Percentiles rank a stretch among this genome's conserved stretches.
phyloP scores from a whole-genome alignment of 2,329 filamentous ascomycete species.

The Pseudohalonectria lignicola region DNA sequence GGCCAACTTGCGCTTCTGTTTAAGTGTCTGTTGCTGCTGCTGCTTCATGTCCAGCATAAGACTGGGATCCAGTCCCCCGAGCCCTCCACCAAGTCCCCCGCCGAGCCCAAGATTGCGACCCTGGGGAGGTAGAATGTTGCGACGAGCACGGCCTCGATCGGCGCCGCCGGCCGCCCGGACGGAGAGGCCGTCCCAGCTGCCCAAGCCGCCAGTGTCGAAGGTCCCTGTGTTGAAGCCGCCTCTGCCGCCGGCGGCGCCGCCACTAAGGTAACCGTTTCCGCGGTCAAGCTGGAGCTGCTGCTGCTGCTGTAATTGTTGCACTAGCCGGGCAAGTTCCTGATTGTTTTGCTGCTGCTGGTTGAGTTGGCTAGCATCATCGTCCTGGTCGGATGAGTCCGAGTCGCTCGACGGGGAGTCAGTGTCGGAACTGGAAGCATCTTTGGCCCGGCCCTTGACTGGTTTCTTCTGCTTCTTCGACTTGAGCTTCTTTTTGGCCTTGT shows the following conservation, averaged over 20 bases:
- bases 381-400: conserved; percentile 7
- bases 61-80: conserved; percentile 7
- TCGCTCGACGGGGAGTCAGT: conserved; percentile 13
- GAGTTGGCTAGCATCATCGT: conserved; percentile 8
- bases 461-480: conserved; percentile 16
- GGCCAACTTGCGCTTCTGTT: conserved; percentile 7
- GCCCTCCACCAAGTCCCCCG: background rate
- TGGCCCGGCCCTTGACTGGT: conserved; percentile 8
- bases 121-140: too few species aligned
- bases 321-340: conserved; percentile 11
- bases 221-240: background rate
- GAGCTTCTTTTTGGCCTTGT: conserved; percentile 16
- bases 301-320: conserved; percentile 14
- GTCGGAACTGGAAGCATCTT: conserved; percentile 13
- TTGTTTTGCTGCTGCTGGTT: conserved; percentile 10
- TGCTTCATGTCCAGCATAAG: conserved; percentile 5
- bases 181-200: background rate
- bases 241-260: background rate
- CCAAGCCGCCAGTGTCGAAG: too few species aligned
- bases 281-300: conserved; percentile 5
- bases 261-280: background rate
- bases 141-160: background rate
- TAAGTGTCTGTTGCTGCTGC: conserved; percentile 3
- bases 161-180: conserved; percentile 1
- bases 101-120: too few species aligned